Conservation (phyloP, 768 basidiomycete genomes). For the Suillus brevipes region DNA sequence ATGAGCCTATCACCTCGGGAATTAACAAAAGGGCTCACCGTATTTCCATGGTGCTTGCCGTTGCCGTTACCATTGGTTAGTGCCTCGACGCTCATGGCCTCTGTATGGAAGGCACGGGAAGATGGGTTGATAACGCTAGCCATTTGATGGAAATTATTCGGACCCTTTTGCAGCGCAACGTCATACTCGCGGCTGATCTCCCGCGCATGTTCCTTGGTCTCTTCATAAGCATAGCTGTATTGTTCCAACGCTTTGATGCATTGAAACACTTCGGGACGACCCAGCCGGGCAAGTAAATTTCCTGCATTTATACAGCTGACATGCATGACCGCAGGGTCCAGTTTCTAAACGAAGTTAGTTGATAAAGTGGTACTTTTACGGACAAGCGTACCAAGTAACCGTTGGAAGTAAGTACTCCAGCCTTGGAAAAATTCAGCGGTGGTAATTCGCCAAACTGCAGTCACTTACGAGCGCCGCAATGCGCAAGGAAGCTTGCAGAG, state of each 20-base stretch:
- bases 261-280: slow-evolving; percentile 76
- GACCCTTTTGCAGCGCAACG: slow-evolving; percentile 39
- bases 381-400: slow-evolving; percentile 70
- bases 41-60: slow-evolving; percentile 23
- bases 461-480: slow-evolving; percentile 79
- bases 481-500: slow-evolving; percentile 80
- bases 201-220: slow-evolving; percentile 74
- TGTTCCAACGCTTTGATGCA: slow-evolving; percentile 87
- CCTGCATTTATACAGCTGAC: slow-evolving; percentile 86
- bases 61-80: slow-evolving; percentile 21
- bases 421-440: slow-evolving; percentile 39
- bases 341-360: slow-evolving; percentile 43
- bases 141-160: slow-evolving; percentile 43
- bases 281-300: slow-evolving; percentile 75
- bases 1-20: background rate
- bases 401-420: slow-evolving; percentile 81
- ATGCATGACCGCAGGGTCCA: slow-evolving; percentile 89
- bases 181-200: slow-evolving; percentile 57
- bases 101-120: slow-evolving; percentile 18
- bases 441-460: slow-evolving; percentile 7
- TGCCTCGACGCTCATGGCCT: slow-evolving; percentile 15
- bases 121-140: slow-evolving; percentile 26
- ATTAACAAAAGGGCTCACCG: slow-evolving; percentile 13
- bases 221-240: slow-evolving; percentile 86
- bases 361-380: slow-evolving; percentile 16